Evolutionary conservation across 2,329 filamentous ascomycete genomes (phyloP), one percentile per base, ranked within the genome.

Genomic region (Penicillium sclerotigenum): DNA sequence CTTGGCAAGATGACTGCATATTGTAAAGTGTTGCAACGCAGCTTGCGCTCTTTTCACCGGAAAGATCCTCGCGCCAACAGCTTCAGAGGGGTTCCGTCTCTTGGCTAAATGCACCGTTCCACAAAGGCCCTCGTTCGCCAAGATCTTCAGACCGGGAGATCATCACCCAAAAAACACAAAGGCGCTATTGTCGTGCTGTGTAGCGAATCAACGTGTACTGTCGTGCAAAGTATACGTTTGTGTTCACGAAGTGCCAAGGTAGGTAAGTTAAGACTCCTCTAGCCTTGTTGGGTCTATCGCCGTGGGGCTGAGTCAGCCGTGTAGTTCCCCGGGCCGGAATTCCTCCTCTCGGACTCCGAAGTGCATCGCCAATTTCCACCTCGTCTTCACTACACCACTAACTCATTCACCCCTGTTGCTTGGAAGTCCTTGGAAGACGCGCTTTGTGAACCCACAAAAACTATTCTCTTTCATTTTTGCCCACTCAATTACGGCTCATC

Each of bases 81-180:
- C 10, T 47, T 33, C 28, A 46, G 26, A 34, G 47, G 41, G 49
- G 22, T 11, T 38, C 16, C 29, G 11, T n/a, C 16, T 20, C 46
- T 57, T 48, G 49, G 49, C 54, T 18, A 26, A 38, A 40, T 52
- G 43, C 36, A 57, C 49, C 33, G 45, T 49, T 47, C 48, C 33
- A 53, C 49, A 33, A 41, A 37, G 41, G 47, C 53, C 45, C 48
- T 43, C n/a, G 53, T 60, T 59, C 51, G 58, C 59, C 61, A 56
- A 59, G 59, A 24, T 26, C 40, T 38, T 43, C 45, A 53, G 18
- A 28, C 57, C 52, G 53, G 59, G 46, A 56, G 58, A 62, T 63
- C 57, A 58, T 42, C 59, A 48, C 45, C 40, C 34, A 20, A 40
- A 42, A 18, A 24, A 18, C 11, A 24, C 28, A 41, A 2, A 22